These are phyloP conservation scores for Paecilomyces sp. DNA, from an alignment of 2,329 filamentous ascomycete species.

Conservation along the genomic window DNA sequence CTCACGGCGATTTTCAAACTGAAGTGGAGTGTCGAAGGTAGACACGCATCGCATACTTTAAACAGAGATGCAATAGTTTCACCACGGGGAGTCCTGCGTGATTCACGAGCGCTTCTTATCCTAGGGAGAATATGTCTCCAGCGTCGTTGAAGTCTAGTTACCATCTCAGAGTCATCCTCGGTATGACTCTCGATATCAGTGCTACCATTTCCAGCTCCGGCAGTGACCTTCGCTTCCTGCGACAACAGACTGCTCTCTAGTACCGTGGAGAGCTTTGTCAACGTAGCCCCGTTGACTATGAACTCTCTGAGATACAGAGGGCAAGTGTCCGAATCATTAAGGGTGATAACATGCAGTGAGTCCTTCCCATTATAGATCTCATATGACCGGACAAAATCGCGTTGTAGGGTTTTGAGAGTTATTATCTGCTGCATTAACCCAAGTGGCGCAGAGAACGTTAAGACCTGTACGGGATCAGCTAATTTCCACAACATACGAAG, in stretches of 20 bases:
- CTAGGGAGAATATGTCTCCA: slow-evolving; percentile 7
- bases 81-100: slow-evolving; percentile 1
- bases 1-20: slow-evolving; percentile 4
- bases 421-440: neutral
- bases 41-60: neutral
- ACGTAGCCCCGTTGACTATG: neutral
- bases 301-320: slow-evolving; percentile 2
- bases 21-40: neutral
- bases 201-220: neutral
- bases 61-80: neutral
- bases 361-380: slow-evolving; percentile 7
- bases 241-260: neutral
- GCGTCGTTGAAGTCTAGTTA: slow-evolving; percentile 7
- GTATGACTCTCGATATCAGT: slow-evolving; percentile 1
- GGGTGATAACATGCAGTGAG: slow-evolving; percentile 6
- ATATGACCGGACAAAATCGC: slow-evolving; percentile 5
- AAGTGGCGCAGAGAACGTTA: neutral
- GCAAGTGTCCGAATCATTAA: slow-evolving; percentile 5
- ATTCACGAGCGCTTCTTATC: neutral
- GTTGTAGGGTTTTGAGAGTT: slow-evolving; percentile 2
- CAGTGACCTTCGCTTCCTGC: neutral
- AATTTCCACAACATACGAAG: neutral
- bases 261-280: slow-evolving; percentile 1
- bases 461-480: neutral
- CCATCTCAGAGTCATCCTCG: slow-evolving; percentile 1